Evolutionary conservation across 768 basidiomycete species (phyloP).

Genomic region (Sarcomyxa edulis): DNA sequence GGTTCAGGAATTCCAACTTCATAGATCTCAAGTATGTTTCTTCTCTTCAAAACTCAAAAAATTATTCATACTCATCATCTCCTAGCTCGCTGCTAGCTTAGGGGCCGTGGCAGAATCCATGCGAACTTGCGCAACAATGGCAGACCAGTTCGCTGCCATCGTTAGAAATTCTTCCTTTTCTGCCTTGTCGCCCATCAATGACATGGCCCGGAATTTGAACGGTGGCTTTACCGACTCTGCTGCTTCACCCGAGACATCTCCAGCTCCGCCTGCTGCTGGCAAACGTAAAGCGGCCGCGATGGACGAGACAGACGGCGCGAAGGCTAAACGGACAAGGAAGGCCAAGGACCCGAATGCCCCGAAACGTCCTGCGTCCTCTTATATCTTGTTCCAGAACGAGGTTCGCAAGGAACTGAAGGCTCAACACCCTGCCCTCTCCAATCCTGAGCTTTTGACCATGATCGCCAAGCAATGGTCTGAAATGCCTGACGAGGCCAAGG

Average conservation of each 20-base stretch:
- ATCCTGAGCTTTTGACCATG: conserved; percentile 65
- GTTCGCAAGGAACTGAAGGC: conserved; percentile 70
- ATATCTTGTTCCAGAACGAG: conserved; percentile 92
- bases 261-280: conserved; percentile 15
- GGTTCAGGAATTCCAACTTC: conserved; percentile 23
- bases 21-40: conserved; percentile 28
- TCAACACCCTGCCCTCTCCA: conserved; percentile 55
- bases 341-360: conserved; percentile 91
- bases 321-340: conserved; percentile 57
- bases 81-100: conserved; percentile 53
- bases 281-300: conserved; percentile 44
- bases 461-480: conserved; percentile 73
- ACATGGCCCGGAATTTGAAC: too few relatives aligned
- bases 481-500: conserved; percentile 65
- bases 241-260: too few relatives aligned
- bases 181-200: conserved; percentile 11
- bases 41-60: not conserved
- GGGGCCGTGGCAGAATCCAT: conserved; percentile 54
- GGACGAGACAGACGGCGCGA: conserved; percentile 38
- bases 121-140: conserved; percentile 55
- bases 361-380: conserved; percentile 88
- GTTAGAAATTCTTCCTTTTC: conserved; percentile 33
- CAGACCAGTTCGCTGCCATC: conserved; percentile 53
- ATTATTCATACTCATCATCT: conserved; percentile 3
- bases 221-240: conserved; percentile 11